Conservation (phyloP, 2,329 filamentous ascomycete species). For the Chrysosphaeria jannelii region DNA sequence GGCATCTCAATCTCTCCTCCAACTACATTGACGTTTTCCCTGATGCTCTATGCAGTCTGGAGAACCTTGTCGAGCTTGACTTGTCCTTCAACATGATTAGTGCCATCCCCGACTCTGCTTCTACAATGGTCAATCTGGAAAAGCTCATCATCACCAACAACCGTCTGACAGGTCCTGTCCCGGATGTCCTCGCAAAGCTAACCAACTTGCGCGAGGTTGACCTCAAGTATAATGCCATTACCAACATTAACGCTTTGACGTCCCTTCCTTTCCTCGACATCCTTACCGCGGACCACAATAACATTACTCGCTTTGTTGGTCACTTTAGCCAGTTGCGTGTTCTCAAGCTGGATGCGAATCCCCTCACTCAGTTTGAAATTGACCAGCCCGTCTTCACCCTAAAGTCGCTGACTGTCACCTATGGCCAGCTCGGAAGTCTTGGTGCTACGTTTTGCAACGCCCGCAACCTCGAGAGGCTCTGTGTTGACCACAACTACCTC, state of each 20-base stretch:
- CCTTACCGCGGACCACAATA: constrained; percentile 73
- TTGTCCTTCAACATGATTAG: constrained; percentile 88
- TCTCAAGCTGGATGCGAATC: constrained; percentile 78
- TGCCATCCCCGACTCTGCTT: constrained; percentile 46
- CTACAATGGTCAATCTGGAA: constrained; percentile 50
- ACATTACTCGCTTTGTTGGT: constrained; percentile 66
- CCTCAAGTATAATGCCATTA: constrained; percentile 73
- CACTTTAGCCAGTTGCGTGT: constrained; percentile 63
- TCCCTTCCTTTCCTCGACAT: constrained; percentile 65
- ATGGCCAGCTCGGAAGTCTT: constrained; percentile 69
- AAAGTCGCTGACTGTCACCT: constrained; percentile 66
- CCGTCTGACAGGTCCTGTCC: constrained; percentile 45
- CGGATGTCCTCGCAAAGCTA: constrained; percentile 40
- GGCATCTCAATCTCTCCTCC: constrained; percentile 74
- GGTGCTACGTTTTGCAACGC: constrained; percentile 74
- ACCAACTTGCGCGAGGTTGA: constrained; percentile 67
- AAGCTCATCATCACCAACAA: constrained; percentile 92
- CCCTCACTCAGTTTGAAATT: constrained; percentile 79
- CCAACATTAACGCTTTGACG: constrained; percentile 65
- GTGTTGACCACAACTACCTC: constrained; percentile 87
- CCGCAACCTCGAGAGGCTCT: constrained; percentile 58
- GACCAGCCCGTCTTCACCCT: constrained; percentile 47
- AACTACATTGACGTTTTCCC: constrained; percentile 75
- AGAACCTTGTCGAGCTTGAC: constrained; percentile 69
- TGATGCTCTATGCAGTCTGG: constrained; percentile 52